Base-by-base conservation (phyloP, 495 filamentous ascomycete genomes). In the Aspergillus haitiensis region DNA sequence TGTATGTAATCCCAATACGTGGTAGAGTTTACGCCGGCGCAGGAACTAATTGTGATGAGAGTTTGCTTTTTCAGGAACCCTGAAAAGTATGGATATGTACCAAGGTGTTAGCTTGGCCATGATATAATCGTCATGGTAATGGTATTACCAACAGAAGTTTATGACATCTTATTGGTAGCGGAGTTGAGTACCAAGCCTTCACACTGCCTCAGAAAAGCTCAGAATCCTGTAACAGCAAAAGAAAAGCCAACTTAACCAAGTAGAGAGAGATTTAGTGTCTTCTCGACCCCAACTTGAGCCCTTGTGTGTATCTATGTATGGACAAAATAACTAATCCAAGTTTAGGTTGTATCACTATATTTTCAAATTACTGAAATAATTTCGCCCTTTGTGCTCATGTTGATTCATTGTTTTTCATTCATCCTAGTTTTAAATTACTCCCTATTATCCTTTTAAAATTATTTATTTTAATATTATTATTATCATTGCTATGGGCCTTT, bases 1-100 rank as follows among this genome's bases (percentile, higher is more conserved):
- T 44, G 42, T 16, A 15, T 56, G 61, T 64, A 55, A 59, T 58
- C 42, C 10, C 48, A 52, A 52, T 64, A 64, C 61, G 3, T 10
- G 52, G 56, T 52, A 50, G 39, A 59, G 52, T 64, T 59, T 59
- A 34, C 62, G 52, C 62, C 63, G 59, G 58, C 46, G 55, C 59
- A 61, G 59, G 51, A 58, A 64, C 62, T 55, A 65, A 55, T 27
- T 46, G 42, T 55, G 51, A 52, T 51, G 44, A 51, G 32, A 21
- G 18, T 27, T 12, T 33, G 27, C 47, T 50, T 50, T 48, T 37
- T 48, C 39, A 36, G 50, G 42, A 58, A 61, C 64, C 57, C 32
- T 60, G 54, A 58, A 62, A 56, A 60, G 47, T 34, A 32, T 50
- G 21, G 39, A 32, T 31, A 16, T 50, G 45, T 37, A 55, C n/a